Evolutionary conservation across 139 green algal species (phyloP).

Genomic region (Chlorella sp.): DNA sequence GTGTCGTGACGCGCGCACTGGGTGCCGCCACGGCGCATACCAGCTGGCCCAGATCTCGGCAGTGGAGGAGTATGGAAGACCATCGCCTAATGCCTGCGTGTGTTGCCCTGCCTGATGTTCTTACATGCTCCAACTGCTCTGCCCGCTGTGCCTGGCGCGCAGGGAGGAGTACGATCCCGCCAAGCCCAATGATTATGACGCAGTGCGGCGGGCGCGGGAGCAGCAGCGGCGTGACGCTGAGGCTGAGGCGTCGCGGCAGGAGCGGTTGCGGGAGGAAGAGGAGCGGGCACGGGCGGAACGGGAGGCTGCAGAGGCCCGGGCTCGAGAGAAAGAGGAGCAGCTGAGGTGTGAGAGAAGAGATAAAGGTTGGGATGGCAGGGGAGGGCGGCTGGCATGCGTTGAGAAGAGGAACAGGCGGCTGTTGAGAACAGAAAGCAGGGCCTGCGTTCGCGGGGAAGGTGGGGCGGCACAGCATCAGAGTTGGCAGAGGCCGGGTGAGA

Average conservation of each 20-base stretch:
- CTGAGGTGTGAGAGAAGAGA: conserved; percentile 3
- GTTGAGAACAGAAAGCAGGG: no score
- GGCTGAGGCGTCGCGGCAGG: conserved; percentile 72
- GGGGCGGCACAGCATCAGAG: no score
- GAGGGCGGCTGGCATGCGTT: no score
- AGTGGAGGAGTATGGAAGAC: no score
- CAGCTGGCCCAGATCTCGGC: no score
- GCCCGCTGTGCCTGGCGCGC: background rate
- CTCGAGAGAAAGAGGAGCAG: conserved; percentile 28
- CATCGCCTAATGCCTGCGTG: background rate
- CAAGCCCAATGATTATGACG: conserved; percentile 93
- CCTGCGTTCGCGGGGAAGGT: no score
- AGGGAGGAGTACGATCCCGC: conserved; percentile 91
- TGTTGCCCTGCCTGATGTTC: background rate
- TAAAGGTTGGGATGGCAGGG: background rate
- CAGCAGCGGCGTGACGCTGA: conserved; percentile 67
- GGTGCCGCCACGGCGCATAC: no score
- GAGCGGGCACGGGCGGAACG: conserved; percentile 60
- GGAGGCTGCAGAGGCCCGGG: conserved; percentile 5
- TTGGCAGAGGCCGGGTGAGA: no score
- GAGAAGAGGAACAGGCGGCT: no score
- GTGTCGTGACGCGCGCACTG: no score
- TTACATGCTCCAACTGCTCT: background rate
- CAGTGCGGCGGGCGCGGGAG: conserved; percentile 53
- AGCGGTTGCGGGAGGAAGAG: conserved; percentile 65